Evolutionary conservation across 179 eudicot species (phyloP).

Genomic region (Sideroxylon spinosum): DNA sequence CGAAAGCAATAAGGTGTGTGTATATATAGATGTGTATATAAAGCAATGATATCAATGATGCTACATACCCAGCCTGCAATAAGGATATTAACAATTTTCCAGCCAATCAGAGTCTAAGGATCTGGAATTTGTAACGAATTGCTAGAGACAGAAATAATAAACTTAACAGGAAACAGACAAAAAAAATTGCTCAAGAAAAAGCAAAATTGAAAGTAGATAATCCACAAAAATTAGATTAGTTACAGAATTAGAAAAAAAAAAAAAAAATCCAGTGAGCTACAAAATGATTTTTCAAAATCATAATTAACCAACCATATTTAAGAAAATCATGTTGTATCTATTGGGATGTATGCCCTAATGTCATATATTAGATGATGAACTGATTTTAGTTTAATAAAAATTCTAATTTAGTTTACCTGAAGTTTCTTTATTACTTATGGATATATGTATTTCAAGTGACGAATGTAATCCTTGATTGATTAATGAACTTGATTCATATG

Average conservation of each 20-base stretch:
- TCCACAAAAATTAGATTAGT: background rate
- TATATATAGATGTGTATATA: too few species aligned
- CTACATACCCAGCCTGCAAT: background rate
- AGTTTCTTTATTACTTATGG: too few species aligned
- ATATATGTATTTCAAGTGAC: too few species aligned
- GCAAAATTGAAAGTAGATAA: background rate
- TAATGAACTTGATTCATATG: too few species aligned
- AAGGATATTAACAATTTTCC: background rate
- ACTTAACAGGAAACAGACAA: background rate
- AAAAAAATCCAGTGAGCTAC: background rate
- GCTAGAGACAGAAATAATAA: background rate
- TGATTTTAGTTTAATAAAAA: too few species aligned
- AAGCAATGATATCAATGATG: background rate
- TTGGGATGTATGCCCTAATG: too few species aligned
- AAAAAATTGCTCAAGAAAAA: background rate
- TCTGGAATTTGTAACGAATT: background rate
- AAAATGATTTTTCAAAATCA: background rate
- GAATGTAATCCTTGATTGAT: too few species aligned
- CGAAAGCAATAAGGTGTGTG: background rate
- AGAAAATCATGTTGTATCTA: background rate
- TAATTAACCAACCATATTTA: background rate
- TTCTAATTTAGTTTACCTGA: too few species aligned
- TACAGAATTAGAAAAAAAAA: background rate
- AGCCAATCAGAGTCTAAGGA: background rate
- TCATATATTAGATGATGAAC: too few species aligned